These are phyloP conservation scores for Aspergillus flavus DNA, from an alignment of 2,329 filamentous ascomycete genomes.

Conservation along the genomic window DNA sequence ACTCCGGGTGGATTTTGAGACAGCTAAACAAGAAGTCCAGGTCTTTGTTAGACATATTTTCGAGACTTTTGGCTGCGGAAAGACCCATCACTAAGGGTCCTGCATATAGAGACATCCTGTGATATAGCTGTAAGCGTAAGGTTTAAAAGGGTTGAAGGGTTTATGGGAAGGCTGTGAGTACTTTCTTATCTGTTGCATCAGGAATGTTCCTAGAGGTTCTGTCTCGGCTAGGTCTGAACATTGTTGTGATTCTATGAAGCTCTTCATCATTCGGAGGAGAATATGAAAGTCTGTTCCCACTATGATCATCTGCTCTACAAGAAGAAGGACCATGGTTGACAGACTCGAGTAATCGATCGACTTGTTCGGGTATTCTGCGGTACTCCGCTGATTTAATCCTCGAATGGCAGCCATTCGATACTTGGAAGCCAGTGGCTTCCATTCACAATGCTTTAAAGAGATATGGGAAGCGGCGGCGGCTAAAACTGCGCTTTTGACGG, in stretches of 20 bases:
- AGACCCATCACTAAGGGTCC: background rate
- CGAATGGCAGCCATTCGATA: background rate
- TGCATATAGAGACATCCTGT: background rate
- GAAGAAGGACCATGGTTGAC: background rate
- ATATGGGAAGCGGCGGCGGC: background rate
- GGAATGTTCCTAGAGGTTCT: background rate
- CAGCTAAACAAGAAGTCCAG: background rate
- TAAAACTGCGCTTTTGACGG: background rate
- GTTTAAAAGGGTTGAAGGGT: fast-evolving
- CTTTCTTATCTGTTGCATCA: background rate
- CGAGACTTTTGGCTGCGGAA: background rate
- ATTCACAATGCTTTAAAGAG: background rate
- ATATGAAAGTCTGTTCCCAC: background rate
- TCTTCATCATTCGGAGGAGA: background rate
- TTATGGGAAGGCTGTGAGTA: background rate
- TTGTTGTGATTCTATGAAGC: background rate
- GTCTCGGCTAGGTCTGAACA: background rate
- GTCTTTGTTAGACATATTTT: background rate
- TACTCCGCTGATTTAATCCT: background rate
- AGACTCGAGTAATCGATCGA: background rate
- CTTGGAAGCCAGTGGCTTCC: background rate
- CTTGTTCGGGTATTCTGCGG: background rate
- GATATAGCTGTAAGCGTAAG: background rate
- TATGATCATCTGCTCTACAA: background rate
- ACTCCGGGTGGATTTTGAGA: background rate